Conservation (phyloP, 1,284 basidiomycete species). For the Leccinum pachyderme region DNA sequence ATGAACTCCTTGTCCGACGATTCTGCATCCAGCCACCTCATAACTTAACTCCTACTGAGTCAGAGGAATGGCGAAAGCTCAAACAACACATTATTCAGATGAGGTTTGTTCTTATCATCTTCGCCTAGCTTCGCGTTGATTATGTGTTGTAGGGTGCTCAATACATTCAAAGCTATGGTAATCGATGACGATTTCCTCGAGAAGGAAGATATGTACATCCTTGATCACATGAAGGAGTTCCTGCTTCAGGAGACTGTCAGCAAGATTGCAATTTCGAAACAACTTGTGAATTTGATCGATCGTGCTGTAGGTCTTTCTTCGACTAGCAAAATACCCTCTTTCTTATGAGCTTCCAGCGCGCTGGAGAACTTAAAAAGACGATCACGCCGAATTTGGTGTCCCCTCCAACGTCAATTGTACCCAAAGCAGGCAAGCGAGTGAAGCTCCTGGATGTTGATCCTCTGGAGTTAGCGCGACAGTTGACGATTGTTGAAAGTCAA, state of each 20-base stretch:
- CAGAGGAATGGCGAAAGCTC: conserved; percentile 80
- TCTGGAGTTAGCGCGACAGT: conserved; percentile 88
- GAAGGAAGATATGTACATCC: conserved; percentile 76
- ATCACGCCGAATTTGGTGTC: conserved; percentile 51
- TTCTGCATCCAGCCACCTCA: conserved; percentile 81
- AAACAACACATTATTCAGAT: conserved; percentile 90
- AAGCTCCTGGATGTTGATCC: conserved; percentile 89
- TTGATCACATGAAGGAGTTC: conserved; percentile 79
- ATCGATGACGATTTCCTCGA: conserved; percentile 79
- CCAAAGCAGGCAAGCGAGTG: conserved; percentile 72
- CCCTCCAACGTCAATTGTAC: conserved; percentile 76
- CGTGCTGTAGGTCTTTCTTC: conserved; percentile 58
- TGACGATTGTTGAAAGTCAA: conserved; percentile 90
- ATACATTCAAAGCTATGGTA: conserved; percentile 81
- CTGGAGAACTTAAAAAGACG: conserved; percentile 50
- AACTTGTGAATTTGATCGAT: conserved; percentile 70
- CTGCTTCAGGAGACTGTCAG: conserved; percentile 65
- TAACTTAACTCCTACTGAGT: conserved; percentile 62
- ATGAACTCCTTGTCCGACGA: conserved; percentile 82
- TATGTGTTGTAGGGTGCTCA: conserved; percentile 60
- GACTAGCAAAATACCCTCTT: conserved; percentile 13
- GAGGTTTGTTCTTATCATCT: conserved; percentile 52
- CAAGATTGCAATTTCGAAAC: conserved; percentile 67
- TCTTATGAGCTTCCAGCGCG: conserved; percentile 41
- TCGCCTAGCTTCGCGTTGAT: conserved; percentile 4